Percentiles rank a stretch among this genome's conserved stretches.
Conservation (phyloP, 2,329 filamentous ascomycete genomes). For the Ustilaginoidea virens region DNA sequence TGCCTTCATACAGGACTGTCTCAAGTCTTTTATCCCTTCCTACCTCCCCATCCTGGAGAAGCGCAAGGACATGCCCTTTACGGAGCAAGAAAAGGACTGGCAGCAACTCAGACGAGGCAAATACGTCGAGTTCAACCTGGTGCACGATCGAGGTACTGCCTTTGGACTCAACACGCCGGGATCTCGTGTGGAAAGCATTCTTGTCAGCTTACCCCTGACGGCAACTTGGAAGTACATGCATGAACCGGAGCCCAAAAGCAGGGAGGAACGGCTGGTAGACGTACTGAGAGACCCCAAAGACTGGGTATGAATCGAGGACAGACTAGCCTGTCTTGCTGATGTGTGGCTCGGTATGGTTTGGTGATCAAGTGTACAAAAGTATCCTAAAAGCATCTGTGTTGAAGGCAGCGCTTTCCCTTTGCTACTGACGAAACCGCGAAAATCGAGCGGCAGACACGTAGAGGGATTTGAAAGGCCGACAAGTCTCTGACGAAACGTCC, state of each 20-base stretch:
- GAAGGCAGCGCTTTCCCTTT: no score
- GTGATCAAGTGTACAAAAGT: no score
- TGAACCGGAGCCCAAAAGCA: slow-evolving; percentile 55
- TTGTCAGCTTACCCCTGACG: slow-evolving; percentile 91
- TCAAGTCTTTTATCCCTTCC: slow-evolving; percentile 75
- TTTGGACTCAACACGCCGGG: slow-evolving; percentile 91
- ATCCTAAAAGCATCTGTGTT: no score
- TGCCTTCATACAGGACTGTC: slow-evolving; percentile 71
- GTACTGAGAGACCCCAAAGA: slow-evolving; percentile 50
- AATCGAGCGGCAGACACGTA: no score
- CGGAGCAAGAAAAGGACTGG: slow-evolving; percentile 80
- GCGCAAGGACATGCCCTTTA: slow-evolving; percentile 85
- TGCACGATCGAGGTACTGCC: slow-evolving; percentile 87
- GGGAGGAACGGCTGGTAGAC: slow-evolving; percentile 69
- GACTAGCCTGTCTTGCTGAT: no score
- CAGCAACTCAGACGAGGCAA: slow-evolving; percentile 87
- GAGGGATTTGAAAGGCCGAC: no score
- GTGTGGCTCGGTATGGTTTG: no score
- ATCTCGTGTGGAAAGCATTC: slow-evolving; percentile 83
- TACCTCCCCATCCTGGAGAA: slow-evolving; percentile 81
- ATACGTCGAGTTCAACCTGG: slow-evolving; percentile 97
- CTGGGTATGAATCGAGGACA: slow-evolving; percentile 54
- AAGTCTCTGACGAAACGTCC: no score
- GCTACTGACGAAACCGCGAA: no score
- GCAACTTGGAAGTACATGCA: slow-evolving; percentile 97